phyloP scores from a whole-genome alignment of 2,329 filamentous ascomycete genomes.

The Fusarium sp. region DNA sequence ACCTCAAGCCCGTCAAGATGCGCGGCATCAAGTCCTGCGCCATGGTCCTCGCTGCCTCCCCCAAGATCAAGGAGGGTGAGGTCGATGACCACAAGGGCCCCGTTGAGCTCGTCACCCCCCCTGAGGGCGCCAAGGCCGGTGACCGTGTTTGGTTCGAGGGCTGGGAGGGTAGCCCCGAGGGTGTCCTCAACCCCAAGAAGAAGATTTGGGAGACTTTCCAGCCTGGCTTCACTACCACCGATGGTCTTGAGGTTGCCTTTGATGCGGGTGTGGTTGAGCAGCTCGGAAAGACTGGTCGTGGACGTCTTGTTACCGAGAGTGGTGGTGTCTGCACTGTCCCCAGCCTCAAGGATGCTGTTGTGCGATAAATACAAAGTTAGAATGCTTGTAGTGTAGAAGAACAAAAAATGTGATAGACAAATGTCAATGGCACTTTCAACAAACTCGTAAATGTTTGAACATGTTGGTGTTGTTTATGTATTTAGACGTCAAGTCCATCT shows the following conservation, averaged over 20 bases:
- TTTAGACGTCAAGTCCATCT: not conserved
- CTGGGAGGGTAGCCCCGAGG: conserved; percentile 92
- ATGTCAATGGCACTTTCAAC: not conserved
- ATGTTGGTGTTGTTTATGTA: not conserved
- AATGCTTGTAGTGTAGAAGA: conserved; percentile 6
- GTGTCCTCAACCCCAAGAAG: conserved; percentile 97
- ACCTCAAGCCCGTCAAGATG: conserved; percentile 99
- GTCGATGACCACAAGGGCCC: conserved; percentile 83
- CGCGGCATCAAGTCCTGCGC: conserved; percentile 80
- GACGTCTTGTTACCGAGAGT: conserved; percentile 77
- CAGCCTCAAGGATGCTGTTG: conserved; percentile 80
- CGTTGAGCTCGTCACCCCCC: conserved; percentile 90
- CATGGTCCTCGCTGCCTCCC: conserved; percentile 96
- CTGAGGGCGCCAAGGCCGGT: conserved; percentile 79
- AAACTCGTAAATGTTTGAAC: not conserved
- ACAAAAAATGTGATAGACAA: conserved; percentile 11
- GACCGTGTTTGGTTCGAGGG: conserved; percentile 94
- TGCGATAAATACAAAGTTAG: conserved; percentile 70
- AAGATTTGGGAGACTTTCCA: conserved; percentile 98
- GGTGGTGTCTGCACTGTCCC: conserved; percentile 86
- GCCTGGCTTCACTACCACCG: conserved; percentile 93
- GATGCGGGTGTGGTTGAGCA: conserved; percentile 81
- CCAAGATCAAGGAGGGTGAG: conserved; percentile 82
- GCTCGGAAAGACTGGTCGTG: conserved; percentile 74
- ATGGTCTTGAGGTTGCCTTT: conserved; percentile 83